phyloP scores from a whole-genome alignment of 257 asterid species.

The Ocimum tenuiflorum region DNA sequence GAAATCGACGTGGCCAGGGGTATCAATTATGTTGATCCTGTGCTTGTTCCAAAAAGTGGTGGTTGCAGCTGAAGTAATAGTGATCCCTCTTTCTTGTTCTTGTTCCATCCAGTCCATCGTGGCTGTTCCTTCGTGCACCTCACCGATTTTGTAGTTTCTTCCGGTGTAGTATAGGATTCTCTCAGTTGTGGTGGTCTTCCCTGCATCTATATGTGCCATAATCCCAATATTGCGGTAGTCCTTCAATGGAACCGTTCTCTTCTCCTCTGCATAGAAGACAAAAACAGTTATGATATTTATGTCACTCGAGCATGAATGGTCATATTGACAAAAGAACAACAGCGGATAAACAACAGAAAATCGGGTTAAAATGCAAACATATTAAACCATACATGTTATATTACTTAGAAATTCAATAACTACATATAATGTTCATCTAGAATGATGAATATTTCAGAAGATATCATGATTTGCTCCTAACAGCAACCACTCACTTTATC shows the following conservation, averaged over 20 bases:
- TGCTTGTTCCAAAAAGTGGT: slow-evolving; percentile 93
- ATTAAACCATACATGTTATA: neutral
- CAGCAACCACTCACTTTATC: neutral
- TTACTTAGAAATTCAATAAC: neutral
- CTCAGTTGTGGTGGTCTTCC: slow-evolving; percentile 95
- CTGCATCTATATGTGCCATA: slow-evolving; percentile 98
- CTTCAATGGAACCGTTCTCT: slow-evolving; percentile 58
- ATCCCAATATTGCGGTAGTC: slow-evolving; percentile 96
- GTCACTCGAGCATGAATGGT: neutral
- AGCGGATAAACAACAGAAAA: too few relatives aligned
- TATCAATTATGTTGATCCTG: slow-evolving; percentile 87
- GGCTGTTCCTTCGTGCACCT: slow-evolving; percentile 97
- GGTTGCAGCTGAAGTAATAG: slow-evolving; percentile 94
- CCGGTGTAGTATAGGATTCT: slow-evolving; percentile 85
- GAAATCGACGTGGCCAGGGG: slow-evolving; percentile 98
- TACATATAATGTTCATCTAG: neutral
- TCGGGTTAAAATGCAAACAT: too few relatives aligned
- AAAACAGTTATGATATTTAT: neutral
- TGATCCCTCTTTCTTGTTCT: slow-evolving; percentile 95
- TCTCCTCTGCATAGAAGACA: slow-evolving; percentile 40
- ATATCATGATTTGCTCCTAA: neutral
- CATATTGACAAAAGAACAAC: neutral
- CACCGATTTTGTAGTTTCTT: slow-evolving; percentile 89
- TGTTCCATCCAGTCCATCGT: slow-evolving; percentile 99
- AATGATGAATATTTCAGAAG: neutral